Conservation (phyloP, 176 grass and related monocot species). For the Eremochloa ophiuroides region DNA sequence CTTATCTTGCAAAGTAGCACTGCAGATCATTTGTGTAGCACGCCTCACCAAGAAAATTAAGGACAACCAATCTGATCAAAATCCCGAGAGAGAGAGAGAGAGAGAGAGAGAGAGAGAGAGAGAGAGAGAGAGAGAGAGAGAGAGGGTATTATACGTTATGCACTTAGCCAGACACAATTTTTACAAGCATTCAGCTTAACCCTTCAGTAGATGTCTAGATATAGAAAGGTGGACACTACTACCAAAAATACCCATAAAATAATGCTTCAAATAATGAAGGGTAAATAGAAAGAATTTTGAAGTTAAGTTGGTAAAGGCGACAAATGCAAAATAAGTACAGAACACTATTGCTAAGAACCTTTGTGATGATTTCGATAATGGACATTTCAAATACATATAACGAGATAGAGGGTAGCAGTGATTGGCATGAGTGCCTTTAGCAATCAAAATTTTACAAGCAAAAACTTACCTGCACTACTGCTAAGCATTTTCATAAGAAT, state of each 20-base stretch:
- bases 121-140: no score
- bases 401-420: not conserved
- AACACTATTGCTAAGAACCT: not conserved
- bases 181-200: not conserved
- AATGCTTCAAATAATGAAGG: not conserved
- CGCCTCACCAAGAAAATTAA: not conserved
- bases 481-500: not conserved
- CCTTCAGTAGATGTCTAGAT: not conserved
- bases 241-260: not conserved
- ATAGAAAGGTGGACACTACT: not conserved
- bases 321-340: not conserved
- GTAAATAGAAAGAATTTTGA: not conserved
- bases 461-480: not conserved
- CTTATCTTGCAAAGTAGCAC: not conserved
- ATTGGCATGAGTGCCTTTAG: not conserved
- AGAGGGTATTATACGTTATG: no score
- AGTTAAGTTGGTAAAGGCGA: not conserved
- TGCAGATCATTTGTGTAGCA: not conserved
- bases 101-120: no score
- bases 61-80: not conserved
- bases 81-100: not conserved
- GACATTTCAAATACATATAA: not conserved
- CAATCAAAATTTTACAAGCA: not conserved
- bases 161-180: not conserved
- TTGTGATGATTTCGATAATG: not conserved